Evolutionary conservation across 441 rosid species (phyloP).

Genomic region (Macaranga tanarius): DNA sequence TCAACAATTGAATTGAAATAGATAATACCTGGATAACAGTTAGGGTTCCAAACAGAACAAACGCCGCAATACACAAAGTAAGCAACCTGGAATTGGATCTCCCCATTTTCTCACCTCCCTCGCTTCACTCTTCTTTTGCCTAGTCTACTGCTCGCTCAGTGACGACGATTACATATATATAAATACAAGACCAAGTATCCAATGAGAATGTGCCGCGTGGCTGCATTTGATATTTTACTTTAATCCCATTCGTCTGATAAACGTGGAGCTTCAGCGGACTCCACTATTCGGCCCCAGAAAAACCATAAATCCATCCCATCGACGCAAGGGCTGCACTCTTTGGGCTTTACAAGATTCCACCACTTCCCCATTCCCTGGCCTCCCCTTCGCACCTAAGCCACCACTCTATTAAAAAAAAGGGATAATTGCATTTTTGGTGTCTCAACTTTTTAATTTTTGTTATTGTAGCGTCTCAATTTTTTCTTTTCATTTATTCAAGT

Average conservation of each 20-base stretch:
- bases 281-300: no score
- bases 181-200: background rate
- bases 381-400: no score
- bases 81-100: slow-evolving; percentile 45
- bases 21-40: slow-evolving; percentile 60
- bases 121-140: background rate
- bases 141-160: background rate
- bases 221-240: background rate
- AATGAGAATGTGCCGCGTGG: slow-evolving; percentile 24
- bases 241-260: slow-evolving; percentile 8
- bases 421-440: no score
- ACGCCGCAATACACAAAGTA: slow-evolving; percentile 45
- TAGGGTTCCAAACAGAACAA: slow-evolving; percentile 60
- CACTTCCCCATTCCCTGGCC: no score
- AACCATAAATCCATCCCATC: no score
- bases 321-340: background rate
- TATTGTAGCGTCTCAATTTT: no score
- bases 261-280: slow-evolving; percentile 9
- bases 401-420: no score
- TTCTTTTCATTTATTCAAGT: no score
- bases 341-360: background rate
- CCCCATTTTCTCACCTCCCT: slow-evolving; percentile 17
- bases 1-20: background rate
- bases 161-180: background rate
- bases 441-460: no score